Conservation (phyloP, 768 basidiomycete genomes). For the Boletus rubropictus region DNA sequence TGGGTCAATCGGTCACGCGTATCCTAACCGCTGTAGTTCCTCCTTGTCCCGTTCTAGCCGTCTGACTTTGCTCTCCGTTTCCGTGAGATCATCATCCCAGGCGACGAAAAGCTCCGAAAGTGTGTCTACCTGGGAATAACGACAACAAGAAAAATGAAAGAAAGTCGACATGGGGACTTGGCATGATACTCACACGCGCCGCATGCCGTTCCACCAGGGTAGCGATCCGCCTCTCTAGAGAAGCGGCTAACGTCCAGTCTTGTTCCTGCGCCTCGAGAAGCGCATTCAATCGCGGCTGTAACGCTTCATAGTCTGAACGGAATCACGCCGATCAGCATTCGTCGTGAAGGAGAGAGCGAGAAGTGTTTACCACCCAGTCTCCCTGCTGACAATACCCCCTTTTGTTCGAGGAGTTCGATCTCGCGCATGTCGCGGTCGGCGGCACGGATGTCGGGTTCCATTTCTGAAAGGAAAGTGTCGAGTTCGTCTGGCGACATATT, state of each 20-base stretch:
- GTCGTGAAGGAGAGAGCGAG: not conserved
- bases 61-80: slow-evolving; percentile 54
- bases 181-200: slow-evolving; percentile 48
- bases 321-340: not conserved
- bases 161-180: not conserved
- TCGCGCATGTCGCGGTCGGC: slow-evolving; percentile 80
- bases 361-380: slow-evolving; percentile 50
- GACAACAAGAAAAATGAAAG: too few species aligned
- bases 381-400: slow-evolving; percentile 67
- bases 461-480: slow-evolving; percentile 65
- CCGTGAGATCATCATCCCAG: slow-evolving; percentile 76
- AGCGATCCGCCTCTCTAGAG: slow-evolving; percentile 63
- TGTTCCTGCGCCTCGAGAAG: slow-evolving; percentile 56
- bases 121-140: slow-evolving; percentile 55
- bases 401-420: slow-evolving; percentile 63
- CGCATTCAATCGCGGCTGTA: slow-evolving; percentile 63
- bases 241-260: slow-evolving; percentile 49
- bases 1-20: slow-evolving; percentile 34
- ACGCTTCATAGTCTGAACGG: slow-evolving; percentile 49
- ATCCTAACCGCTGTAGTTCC: slow-evolving; percentile 57
- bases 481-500: slow-evolving; percentile 64
- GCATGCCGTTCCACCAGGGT: slow-evolving; percentile 63
- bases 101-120: slow-evolving; percentile 79
- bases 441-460: slow-evolving; percentile 79
- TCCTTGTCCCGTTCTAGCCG: slow-evolving; percentile 55